These are phyloP conservation scores for Lagenidium giganteum DNA, from an alignment of 352 stramenopile species.

Conservation along the genomic window DNA sequence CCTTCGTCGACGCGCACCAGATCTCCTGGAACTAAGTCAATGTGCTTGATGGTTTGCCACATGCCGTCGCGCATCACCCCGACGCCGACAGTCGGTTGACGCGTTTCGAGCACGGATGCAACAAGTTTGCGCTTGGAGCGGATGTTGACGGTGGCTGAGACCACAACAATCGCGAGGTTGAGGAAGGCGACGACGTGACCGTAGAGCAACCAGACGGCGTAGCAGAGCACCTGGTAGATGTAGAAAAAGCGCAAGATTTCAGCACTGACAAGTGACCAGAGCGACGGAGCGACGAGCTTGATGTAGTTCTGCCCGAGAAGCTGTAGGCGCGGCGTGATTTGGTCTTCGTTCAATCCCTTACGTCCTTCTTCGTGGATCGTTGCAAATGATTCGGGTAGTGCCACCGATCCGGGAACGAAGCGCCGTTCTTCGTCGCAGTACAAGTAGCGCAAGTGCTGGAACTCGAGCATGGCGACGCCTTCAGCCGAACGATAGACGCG, in stretches of 20 bases:
- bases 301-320: conserved; percentile 50
- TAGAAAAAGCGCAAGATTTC: conserved; percentile 66
- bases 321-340: conserved; percentile 31
- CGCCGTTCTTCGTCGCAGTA: conserved; percentile 37
- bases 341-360: conserved; percentile 25
- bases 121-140: conserved; percentile 48
- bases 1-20: conserved; percentile 49
- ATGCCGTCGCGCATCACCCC: conserved; percentile 43
- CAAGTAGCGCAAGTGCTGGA: conserved; percentile 60
- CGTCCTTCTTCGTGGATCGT: conserved; percentile 38
- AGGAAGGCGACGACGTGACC: conserved; percentile 49
- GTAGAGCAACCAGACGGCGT: conserved; percentile 70
- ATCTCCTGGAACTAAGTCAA: conserved; percentile 51
- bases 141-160: conserved; percentile 44
- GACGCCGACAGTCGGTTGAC: conserved; percentile 52
- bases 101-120: conserved; percentile 45
- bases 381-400: conserved; percentile 35
- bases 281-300: conserved; percentile 51
- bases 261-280: conserved; percentile 34
- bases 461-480: conserved; percentile 38
- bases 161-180: conserved; percentile 47
- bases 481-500: conserved; percentile 16
- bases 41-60: conserved; percentile 36
- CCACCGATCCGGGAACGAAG: conserved; percentile 45
- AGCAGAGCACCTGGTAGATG: conserved; percentile 78